Evolutionary conservation across 106 monocot species (phyloP), one percentile per base, ranked within the genome.

Genomic region (Dactylorhiza incarnata): DNA sequence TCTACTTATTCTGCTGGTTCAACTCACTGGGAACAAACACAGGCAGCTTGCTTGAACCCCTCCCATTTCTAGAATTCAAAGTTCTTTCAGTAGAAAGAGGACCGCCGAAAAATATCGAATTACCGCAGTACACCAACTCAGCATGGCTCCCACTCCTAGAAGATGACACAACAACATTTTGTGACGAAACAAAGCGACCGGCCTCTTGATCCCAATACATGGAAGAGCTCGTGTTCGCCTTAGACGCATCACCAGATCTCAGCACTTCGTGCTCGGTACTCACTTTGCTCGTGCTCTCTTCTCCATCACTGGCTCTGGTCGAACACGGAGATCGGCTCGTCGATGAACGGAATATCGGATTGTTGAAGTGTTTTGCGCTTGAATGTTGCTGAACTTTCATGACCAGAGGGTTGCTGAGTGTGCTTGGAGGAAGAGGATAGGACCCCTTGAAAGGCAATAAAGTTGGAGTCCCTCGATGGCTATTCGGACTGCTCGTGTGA

Each of bases 51-150:
- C n/a, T n/a, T n/a, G 53, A 72, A 58, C 49, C 72, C 7, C 19
- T 49, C 45, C 5, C 48, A 53, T 69, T 78, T 14, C 59, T 76
- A 37, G 82, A 81, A 71, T 80, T 80, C 25, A n/a, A n/a, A n/a
- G 77, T 16, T 20, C 72, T 17, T 22, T 83, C 82, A 52, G 49
- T 74, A 58, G 75, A 53, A 46, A 87, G 53, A 70, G 91, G 87
- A 29, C 87, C 85, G 0, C 87, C 83, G 20, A 83, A 87, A 74
- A 91, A 87, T 81, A 87, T 85, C 16, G 90, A 85, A 23, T 81
- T 82, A 26, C 81, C 85, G 5, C 73, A 78, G 71, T 77, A 85
- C 37, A 81, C 45, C 13, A 87, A 72, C 72, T 90, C 84, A 2
- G 80, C 46, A 45, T 48, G 82, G 47, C 68, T 72, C 3, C 43